Percentiles rank a stretch among this genome's conserved stretches.
These are phyloP conservation scores for Aspergillus haitiensis DNA, from an alignment of 495 filamentous ascomycete species.

Conservation along the genomic window DNA sequence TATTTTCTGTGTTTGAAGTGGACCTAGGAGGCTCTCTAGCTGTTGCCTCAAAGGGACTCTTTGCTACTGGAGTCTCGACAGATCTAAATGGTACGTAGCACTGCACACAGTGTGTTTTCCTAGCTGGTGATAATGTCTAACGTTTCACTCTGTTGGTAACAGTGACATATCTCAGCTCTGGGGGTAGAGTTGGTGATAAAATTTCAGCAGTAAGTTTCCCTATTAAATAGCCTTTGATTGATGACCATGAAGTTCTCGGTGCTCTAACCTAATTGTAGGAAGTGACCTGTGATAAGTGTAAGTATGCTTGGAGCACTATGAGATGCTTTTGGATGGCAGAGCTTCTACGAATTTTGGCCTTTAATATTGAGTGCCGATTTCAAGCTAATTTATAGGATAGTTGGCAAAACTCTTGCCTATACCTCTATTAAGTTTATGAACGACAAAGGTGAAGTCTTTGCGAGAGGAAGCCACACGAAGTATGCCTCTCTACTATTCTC, in stretches of 20 bases:
- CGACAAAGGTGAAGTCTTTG: slow-evolving; percentile 71
- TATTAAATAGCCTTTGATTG: neutral
- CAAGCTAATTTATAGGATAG: slow-evolving; percentile 40
- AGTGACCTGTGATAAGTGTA: slow-evolving; percentile 85
- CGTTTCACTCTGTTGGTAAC: neutral
- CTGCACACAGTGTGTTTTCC: neutral
- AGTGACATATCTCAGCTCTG: slow-evolving; percentile 90
- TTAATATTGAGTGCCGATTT: neutral
- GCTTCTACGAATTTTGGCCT: neutral
- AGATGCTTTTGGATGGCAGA: neutral
- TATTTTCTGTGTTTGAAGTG: slow-evolving; percentile 47
- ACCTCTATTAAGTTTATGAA: slow-evolving; percentile 82
- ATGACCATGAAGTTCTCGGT: neutral
- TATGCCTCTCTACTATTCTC: slow-evolving; percentile 39
- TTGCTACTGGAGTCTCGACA: slow-evolving; percentile 87
- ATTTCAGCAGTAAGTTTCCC: slow-evolving; percentile 57
- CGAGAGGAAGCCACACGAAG: slow-evolving; percentile 96
- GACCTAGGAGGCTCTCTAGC: slow-evolving; percentile 92
- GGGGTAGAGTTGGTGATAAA: slow-evolving; percentile 78
- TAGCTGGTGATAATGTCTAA: neutral
- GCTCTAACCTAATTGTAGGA: slow-evolving; percentile 46
- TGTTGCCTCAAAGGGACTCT: slow-evolving; percentile 86
- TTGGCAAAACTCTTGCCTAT: slow-evolving; percentile 90
- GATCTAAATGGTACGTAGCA: slow-evolving; percentile 73
- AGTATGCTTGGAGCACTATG: slow-evolving; percentile 16